phyloP scores from a whole-genome alignment of 2,329 filamentous ascomycete species.

The Pseudogymnoascus sp. region DNA sequence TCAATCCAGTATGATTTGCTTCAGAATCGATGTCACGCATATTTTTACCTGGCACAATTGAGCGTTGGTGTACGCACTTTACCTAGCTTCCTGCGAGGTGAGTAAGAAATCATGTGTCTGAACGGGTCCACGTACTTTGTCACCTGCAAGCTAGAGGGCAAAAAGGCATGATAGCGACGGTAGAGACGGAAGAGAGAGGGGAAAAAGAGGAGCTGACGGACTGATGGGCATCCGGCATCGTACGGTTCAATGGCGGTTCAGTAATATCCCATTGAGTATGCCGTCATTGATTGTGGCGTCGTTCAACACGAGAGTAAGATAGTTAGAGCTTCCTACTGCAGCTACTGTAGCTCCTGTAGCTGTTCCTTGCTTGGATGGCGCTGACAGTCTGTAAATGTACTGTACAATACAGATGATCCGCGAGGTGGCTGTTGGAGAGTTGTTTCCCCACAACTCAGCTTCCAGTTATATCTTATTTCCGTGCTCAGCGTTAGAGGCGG shows the following conservation, averaged over 20 bases:
- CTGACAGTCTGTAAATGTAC: background rate
- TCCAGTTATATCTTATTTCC: background rate
- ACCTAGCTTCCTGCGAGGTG: slow-evolving; percentile 2
- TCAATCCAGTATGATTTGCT: background rate
- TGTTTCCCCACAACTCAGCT: slow-evolving; percentile 2
- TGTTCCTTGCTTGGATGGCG: background rate
- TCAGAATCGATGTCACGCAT: slow-evolving; percentile 6
- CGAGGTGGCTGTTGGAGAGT: background rate
- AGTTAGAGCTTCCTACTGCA: background rate
- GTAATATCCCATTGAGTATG: background rate
- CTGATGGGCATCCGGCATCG: background rate
- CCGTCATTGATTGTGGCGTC: slow-evolving; percentile 7
- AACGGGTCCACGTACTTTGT: background rate
- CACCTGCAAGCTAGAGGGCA: background rate
- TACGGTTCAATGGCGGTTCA: background rate
- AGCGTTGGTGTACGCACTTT: slow-evolving; percentile 1
- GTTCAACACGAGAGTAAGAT: background rate
- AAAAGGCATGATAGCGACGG: background rate
- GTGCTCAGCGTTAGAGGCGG: slow-evolving; percentile 5
- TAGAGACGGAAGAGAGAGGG: background rate
- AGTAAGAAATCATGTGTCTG: background rate
- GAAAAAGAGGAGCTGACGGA: slow-evolving; percentile 6
- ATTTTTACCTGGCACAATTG: slow-evolving; percentile 1
- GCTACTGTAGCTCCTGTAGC: background rate
- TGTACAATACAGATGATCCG: background rate